Conservation (phyloP, 2,329 filamentous ascomycete species). For the Onygenales sp. region DNA sequence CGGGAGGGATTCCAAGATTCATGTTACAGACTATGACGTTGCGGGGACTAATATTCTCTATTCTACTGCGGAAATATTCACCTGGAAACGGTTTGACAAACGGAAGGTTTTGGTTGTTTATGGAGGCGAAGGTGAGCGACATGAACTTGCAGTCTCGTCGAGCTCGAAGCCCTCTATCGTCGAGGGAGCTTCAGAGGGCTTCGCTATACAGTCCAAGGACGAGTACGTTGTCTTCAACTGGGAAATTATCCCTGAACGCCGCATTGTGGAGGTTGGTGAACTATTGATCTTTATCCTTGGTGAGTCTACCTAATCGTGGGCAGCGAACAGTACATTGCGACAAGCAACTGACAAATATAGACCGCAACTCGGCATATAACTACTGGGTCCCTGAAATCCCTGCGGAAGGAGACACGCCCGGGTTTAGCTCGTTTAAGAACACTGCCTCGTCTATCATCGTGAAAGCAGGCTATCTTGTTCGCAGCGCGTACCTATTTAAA, state of each 20-base stretch:
- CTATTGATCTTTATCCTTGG: constrained; percentile 48
- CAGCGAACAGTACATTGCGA: constrained; percentile 7
- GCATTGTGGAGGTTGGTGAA: constrained; percentile 29
- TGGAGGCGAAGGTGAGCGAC: constrained; percentile 29
- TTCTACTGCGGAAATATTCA: constrained; percentile 36
- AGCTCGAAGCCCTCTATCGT: constrained; percentile 19
- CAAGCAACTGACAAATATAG: constrained; percentile 22
- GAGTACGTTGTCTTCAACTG: constrained; percentile 38
- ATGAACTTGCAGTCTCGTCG: constrained; percentile 31
- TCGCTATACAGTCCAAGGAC: constrained; percentile 21
- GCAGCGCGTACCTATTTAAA: constrained; percentile 43
- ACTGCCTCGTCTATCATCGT: constrained; percentile 29
- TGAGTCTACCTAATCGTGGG: constrained; percentile 20
- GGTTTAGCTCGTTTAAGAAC: constrained; percentile 21
- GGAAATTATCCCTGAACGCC: constrained; percentile 42
- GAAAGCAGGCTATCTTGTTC: constrained; percentile 35
- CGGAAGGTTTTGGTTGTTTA: constrained; percentile 41
- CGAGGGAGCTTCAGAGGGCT: constrained; percentile 23
- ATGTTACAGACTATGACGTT: constrained; percentile 33
- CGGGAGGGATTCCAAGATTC: constrained; percentile 36
- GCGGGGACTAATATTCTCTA: constrained; percentile 32
- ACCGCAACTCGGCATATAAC: constrained; percentile 40
- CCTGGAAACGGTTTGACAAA: constrained; percentile 49
- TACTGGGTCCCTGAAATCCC: constrained; percentile 35
- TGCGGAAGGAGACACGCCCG: constrained; percentile 16